Percentiles rank a stretch among this genome's conserved stretches.
Evolutionary conservation across 257 asterid species (phyloP).

Genomic region (Solanum sparsipilum): DNA sequence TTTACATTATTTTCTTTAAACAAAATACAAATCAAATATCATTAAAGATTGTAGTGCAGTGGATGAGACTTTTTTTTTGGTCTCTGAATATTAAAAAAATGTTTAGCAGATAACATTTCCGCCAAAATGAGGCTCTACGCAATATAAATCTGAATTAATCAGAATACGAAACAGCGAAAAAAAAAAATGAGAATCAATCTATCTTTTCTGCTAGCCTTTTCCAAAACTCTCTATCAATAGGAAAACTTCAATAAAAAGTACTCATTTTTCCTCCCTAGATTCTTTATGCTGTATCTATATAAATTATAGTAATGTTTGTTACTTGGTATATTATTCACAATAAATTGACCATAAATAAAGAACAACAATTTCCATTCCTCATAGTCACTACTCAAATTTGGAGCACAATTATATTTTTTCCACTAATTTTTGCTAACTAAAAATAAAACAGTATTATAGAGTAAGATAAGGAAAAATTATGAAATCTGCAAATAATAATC

Average conservation of each 20-base stretch:
- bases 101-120: accelerated
- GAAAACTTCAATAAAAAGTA: neutral
- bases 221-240: too few relatives aligned
- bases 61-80: neutral
- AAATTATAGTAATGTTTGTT: neutral
- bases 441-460: neutral
- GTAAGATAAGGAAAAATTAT: neutral
- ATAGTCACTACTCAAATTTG: neutral
- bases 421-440: neutral
- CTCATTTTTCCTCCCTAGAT: neutral
- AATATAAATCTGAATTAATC: accelerated
- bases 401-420: neutral
- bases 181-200: too few relatives aligned
- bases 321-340: neutral
- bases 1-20: neutral
- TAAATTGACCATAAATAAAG: neutral
- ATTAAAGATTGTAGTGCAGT: neutral
- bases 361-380: neutral
- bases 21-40: neutral
- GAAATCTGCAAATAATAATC: neutral
- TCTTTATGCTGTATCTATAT: neutral
- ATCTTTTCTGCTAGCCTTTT: too few relatives aligned
- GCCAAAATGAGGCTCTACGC: accelerated
- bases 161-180: too few relatives aligned
- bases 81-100: neutral